phyloP scores from a whole-genome alignment of 345 rosid genomes.

The Aquilaria sinensis region DNA sequence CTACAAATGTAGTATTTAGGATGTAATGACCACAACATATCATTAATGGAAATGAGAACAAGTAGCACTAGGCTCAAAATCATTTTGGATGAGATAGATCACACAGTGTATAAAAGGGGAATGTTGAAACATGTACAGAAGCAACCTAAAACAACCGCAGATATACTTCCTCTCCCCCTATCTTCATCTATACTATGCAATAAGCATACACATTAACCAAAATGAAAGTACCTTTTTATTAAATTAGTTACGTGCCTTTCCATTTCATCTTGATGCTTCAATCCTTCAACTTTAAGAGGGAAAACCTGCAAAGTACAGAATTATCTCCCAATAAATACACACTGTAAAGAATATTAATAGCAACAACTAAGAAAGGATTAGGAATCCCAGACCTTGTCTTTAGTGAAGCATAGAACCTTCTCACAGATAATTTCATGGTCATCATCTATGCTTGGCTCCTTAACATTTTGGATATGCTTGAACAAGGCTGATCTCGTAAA shows the following conservation, averaged over 20 bases:
- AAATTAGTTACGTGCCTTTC: conserved; percentile 89
- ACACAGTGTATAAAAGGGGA: too few relatives aligned
- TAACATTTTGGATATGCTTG: conserved; percentile 66
- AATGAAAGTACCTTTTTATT: conserved; percentile 67
- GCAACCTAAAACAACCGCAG: too few relatives aligned
- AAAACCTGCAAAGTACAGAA: conserved; percentile 53
- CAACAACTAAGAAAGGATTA: background rate
- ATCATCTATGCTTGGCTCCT: conserved; percentile 55
- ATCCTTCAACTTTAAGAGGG: conserved; percentile 79
- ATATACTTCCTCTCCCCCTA: too few relatives aligned
- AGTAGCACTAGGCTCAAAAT: too few relatives aligned
- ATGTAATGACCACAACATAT: too few relatives aligned
- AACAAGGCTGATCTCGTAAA: too few relatives aligned
- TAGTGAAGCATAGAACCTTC: conserved; percentile 71
- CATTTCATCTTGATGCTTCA: conserved; percentile 96
- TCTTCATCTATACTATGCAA: too few relatives aligned
- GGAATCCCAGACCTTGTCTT: conserved; percentile 66
- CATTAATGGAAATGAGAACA: too few relatives aligned
- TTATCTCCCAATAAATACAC: conserved; percentile 10
- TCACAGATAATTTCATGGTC: conserved; percentile 57
- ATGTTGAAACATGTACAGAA: too few relatives aligned
- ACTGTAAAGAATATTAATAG: background rate
- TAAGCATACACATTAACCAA: too few relatives aligned
- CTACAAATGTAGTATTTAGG: too few relatives aligned
- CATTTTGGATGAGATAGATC: too few relatives aligned